Evolutionary conservation across 129 eudicot species (phyloP), one percentile per base, ranked within the genome.

Genomic region (Flaveria ramosissima): DNA sequence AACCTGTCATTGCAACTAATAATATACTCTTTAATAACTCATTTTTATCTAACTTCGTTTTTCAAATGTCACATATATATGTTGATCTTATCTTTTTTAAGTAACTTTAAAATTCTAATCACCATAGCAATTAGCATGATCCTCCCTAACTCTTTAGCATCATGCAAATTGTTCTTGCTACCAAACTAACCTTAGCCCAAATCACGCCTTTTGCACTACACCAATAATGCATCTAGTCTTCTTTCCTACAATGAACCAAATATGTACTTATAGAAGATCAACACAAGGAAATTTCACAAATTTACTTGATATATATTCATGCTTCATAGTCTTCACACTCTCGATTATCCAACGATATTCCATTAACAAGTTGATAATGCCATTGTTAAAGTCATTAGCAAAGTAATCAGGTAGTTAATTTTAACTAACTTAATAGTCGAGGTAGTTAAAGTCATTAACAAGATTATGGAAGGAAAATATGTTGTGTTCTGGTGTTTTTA

Each of bases 161-260:
- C 89, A 83, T 81, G 87, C 90, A 70, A 59, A 77, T 36, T 78
- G 81, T 20, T 63, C 68, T 77, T 42, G 46, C 82, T 68, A 86
- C 90, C 90, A 73, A 83, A 73, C 84, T 57, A 66, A 27, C 41
- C 19, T 42, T 46, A 43, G 36, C 51, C 51, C 24, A 51, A 1
- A 19, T 76, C 85, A 81, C 21, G 72, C 85, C 50, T 70, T 66
- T 76, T 30, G 81, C 65, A 23, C 62, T 8, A 13, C 73, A 73
- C 65, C 45, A 68, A 52, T 4, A 75, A 78, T 71, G 76, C 80
- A 62, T 70, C 73, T 73, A 23, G 63, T 32, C 75, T 68, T 42
- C 68, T 80, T 6, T 77, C 78, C 63, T 21, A 62, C 78, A 61
- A 61, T 24, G 42, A 24, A 26, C 17, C 17, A 26, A 60, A 73